Evolutionary conservation across 768 basidiomycete species (phyloP).

Genomic region (Hericium alpestre): DNA sequence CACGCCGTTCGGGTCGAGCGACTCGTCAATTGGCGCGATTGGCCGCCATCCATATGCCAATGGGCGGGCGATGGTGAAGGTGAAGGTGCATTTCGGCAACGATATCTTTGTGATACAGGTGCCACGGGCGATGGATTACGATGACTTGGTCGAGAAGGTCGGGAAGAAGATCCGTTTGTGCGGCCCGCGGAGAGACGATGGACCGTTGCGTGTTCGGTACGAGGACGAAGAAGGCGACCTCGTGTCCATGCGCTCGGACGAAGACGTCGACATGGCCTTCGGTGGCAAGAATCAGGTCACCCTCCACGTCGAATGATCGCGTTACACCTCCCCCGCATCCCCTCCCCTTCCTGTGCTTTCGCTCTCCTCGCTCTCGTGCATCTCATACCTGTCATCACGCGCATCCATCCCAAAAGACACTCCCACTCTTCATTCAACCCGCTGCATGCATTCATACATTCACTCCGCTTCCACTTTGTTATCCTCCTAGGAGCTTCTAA

Average conservation of each 20-base stretch:
- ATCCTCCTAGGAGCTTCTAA: constrained; percentile 4
- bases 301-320: constrained; percentile 60
- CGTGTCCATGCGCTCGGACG: constrained; percentile 79
- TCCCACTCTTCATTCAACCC: constrained; percentile 1
- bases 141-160: constrained; percentile 80
- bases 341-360: not conserved
- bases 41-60: constrained; percentile 40
- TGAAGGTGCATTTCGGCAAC: constrained; percentile 91
- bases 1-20: constrained; percentile 85
- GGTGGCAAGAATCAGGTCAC: constrained; percentile 80
- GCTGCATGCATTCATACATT: constrained; percentile 5
- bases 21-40: constrained; percentile 59
- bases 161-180: constrained; percentile 89
- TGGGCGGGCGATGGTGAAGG: constrained; percentile 56
- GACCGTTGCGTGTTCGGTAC: constrained; percentile 80
- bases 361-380: constrained; percentile 1
- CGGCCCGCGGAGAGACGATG: constrained; percentile 68
- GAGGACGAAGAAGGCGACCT: constrained; percentile 89
- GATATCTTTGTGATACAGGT: constrained; percentile 95
- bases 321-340: not conserved
- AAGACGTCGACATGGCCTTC: constrained; percentile 92
- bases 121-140: constrained; percentile 65
- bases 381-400: constrained; percentile 9
- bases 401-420: constrained; percentile 5
- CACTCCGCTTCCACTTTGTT: not conserved